phyloP scores from a whole-genome alignment of 1,139 yeast genomes.

The Schwanniomyces etchellsii region DNA sequence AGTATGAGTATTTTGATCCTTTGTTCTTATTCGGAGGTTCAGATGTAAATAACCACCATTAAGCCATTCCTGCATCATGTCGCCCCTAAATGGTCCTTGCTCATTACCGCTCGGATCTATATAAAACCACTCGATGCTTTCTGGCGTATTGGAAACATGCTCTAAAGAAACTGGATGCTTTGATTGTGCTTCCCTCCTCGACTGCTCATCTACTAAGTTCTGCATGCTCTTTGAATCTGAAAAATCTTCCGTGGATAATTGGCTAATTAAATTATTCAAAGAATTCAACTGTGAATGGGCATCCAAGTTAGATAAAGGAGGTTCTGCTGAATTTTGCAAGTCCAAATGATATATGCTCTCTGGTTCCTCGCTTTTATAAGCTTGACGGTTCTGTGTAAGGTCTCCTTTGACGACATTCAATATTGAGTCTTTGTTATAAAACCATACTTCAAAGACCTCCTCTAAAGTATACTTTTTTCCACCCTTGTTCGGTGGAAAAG shows the following conservation, averaged over 20 bases:
- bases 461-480: conserved; percentile 42
- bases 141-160: conserved; percentile 5
- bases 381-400: conserved; percentile 15
- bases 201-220: conserved; percentile 1
- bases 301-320: conserved; percentile 3
- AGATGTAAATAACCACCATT: conserved; percentile 54
- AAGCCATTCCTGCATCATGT: conserved; percentile 77
- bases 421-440: conserved; percentile 34
- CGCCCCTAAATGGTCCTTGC: conserved; percentile 79
- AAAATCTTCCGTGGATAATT: not conserved
- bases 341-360: conserved; percentile 35
- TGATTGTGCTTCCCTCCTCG: not conserved
- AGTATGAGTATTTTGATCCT: conserved; percentile 34
- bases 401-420: conserved; percentile 13
- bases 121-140: conserved; percentile 61
- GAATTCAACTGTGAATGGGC: conserved; percentile 5
- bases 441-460: conserved; percentile 52
- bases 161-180: conserved; percentile 1
- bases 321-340: conserved; percentile 10
- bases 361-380: conserved; percentile 26
- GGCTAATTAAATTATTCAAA: not conserved
- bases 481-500: conserved; percentile 34
- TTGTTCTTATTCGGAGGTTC: conserved; percentile 54
- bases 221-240: not conserved
- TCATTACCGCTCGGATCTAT: conserved; percentile 64